Evolutionary conservation across 768 basidiomycete species (phyloP), one percentile per base, ranked within the genome.

Genomic region (Amanita exitialis): DNA sequence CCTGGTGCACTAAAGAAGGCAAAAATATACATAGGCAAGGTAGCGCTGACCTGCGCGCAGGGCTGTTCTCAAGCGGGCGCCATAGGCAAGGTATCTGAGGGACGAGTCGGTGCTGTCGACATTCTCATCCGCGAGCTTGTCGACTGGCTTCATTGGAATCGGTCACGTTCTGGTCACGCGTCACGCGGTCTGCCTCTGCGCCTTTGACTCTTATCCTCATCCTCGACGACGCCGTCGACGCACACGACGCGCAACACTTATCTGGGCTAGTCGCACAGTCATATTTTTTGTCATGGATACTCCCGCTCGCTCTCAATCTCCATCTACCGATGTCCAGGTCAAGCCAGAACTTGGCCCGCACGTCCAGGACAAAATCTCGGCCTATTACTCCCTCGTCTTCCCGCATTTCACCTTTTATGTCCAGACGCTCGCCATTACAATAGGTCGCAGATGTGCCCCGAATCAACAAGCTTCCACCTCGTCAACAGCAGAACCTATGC

Each of bases 361-460:
- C 32, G 61, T 65, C 23, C 77, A 83, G 56, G 82, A 85, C 69
- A 90, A 82, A 78, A 90, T 92, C 63, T 83, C 84, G 64, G 92
- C 92, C 54, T 95, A 93, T 63, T 94, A 92, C 70, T 87, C 85
- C 63, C 85, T 95, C 52, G 88, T 91, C 65, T 96, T 96, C 64
- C 90, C 90, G 28, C 80, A 84, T 64, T 94, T 93, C 70, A 90
- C 90, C 50, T 98, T 96, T 70, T 99, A 94, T 73, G 87, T 99
- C 51, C 90, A 96, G 70, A 97, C 91, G 18, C 83, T 96, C 56
- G 83, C 80, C 36, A 87, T 96, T 58, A 91, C 91, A 52, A 94
- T 99, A 65, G 96, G 96, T 37, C 81, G 96, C 38, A 79, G 91
- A 56, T 90, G 88, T 62, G 77, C 79, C 27, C 80, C 82, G 10